Evolutionary conservation across 2,329 filamentous ascomycete genomes (phyloP), one percentile per base, ranked within the genome.

Genomic region (Diaporthe citrichinensis): DNA sequence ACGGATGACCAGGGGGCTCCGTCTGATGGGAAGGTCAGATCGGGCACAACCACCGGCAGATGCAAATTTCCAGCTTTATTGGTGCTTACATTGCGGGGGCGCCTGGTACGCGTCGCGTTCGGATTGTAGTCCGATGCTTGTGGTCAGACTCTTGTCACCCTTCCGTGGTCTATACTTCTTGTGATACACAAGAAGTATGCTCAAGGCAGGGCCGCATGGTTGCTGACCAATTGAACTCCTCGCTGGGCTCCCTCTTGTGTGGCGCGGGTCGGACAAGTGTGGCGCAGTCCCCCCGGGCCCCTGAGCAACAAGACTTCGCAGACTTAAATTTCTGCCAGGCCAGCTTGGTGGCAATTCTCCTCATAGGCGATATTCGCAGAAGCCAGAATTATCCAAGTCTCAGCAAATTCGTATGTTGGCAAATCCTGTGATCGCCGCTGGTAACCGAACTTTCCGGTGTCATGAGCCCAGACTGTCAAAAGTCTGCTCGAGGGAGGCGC

Each of bases 211-310:
- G 39, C 41, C 25, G n/a, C 59, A 17, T 9, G 15, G 23, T 4
- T 25, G 49, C 15, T 39, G 46, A 55, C 65, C 34, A 41, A 39
- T 65, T 46, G 3, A 31, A 49, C 17, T 69, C n/a, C 3, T 28
- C 9, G 34, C 34, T 55, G 23, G 65, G 65, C 34, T 69, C 15
- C 65, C 65, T 69, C 65, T 39, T 41, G 15, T 69, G 65, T 55
- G 65, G 65, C 65, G 65, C 44, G 20, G 8, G 4, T 53, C 46
- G n/a, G 23, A 20, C 6, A 31, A 34, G 34, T 69, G 65, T 69
- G 65, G 65, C 65, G 65, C 65, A 69, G 65, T 20, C n/a, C 34
- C 41, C 31, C n/a, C 34, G 17, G 6, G 6, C 49, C 34, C 34
- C 34, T 23, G 15, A 39, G 36, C 49, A 20, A 20, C 46, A 49